Evolutionary conservation across 1,284 basidiomycete genomes (phyloP).

Genomic region (Lentinula novae-zelandiae): DNA sequence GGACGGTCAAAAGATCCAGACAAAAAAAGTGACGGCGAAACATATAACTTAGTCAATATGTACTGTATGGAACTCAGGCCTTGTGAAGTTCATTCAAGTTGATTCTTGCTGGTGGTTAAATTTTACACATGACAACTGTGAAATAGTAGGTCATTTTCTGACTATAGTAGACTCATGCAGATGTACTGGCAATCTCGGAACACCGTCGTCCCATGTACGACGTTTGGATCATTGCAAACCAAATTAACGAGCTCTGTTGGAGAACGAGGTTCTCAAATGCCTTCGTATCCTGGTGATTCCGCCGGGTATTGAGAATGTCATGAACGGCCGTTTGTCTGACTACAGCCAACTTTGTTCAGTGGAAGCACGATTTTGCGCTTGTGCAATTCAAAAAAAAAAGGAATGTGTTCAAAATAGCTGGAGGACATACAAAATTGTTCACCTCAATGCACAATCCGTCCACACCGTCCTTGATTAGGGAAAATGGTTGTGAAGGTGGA

Average conservation of each 20-base stretch:
- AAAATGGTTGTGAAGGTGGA: too few relatives aligned
- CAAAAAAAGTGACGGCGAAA: too few relatives aligned
- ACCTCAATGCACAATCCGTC: too few relatives aligned
- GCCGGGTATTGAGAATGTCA: not conserved
- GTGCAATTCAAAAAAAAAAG: not conserved
- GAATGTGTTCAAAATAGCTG: not conserved
- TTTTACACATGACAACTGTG: too few relatives aligned
- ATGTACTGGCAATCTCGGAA: not conserved
- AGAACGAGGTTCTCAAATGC: not conserved
- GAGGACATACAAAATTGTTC: too few relatives aligned
- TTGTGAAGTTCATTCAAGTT: too few relatives aligned
- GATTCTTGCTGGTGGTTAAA: too few relatives aligned
- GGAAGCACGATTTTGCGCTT: not conserved
- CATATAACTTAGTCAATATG: too few relatives aligned
- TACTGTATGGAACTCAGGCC: too few relatives aligned
- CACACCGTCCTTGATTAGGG: too few relatives aligned
- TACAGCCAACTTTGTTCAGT: not conserved
- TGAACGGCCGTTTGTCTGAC: not conserved
- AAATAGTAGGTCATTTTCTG: not conserved
- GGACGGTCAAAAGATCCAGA: too few relatives aligned
- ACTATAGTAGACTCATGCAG: not conserved
- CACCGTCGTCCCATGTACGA: not conserved
- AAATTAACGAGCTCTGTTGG: not conserved
- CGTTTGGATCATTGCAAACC: not conserved
- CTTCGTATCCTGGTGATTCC: not conserved